Conservation (phyloP, 306 rosid genomes). For the Trifolium repens region DNA sequence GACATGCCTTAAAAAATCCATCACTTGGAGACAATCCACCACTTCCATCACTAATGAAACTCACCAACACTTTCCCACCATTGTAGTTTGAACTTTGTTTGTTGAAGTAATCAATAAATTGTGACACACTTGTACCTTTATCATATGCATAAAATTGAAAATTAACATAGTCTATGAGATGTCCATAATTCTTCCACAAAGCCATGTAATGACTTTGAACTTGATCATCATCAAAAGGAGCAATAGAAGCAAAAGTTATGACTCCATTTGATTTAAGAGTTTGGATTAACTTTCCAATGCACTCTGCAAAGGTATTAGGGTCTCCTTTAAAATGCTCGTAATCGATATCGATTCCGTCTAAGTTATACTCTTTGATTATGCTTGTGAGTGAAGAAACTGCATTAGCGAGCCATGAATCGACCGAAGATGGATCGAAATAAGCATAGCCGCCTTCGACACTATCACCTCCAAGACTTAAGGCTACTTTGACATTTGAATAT, state of each 20-base stretch:
- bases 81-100: constrained; percentile 63
- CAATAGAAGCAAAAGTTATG: constrained; percentile 73
- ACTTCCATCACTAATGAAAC: constrained; percentile 68
- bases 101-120: constrained; percentile 63
- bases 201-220: constrained; percentile 75
- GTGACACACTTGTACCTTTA: constrained; percentile 59
- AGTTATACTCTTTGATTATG: constrained; percentile 59
- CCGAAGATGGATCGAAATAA: constrained; percentile 64
- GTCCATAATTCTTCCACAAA: constrained; percentile 69
- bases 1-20: constrained; percentile 74
- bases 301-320: constrained; percentile 66
- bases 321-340: constrained; percentile 71
- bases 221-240: constrained; percentile 66
- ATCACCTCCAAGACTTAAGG: constrained; percentile 75
- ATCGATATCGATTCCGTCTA: constrained; percentile 80
- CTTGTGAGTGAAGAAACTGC: constrained; percentile 76
- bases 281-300: constrained; percentile 60
- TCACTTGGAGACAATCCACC: constrained; percentile 59
- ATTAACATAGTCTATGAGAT: constrained; percentile 74
- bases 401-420: constrained; percentile 78
- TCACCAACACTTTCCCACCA: constrained; percentile 71
- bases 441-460: constrained; percentile 41
- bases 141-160: constrained; percentile 88
- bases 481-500: constrained; percentile 74
- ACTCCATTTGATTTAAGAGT: constrained; percentile 60